A percentile compares a stretch with the other conserved stretches of the same genome.
Evolutionary conservation across 768 basidiomycete genomes (phyloP).

Genomic region (Coprinellus micaceus): DNA sequence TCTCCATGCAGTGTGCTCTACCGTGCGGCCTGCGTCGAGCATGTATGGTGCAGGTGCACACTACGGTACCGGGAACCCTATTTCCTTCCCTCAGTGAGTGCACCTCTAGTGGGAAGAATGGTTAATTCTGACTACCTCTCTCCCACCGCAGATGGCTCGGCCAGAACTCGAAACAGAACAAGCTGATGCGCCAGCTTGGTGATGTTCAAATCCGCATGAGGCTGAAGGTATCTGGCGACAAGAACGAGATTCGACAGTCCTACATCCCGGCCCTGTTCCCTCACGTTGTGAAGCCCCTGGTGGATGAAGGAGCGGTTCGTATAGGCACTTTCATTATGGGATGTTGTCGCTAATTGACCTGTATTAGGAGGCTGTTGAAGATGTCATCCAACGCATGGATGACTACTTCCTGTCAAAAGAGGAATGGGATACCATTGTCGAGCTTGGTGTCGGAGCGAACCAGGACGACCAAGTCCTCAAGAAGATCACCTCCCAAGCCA

Average conservation of each 20-base stretch:
- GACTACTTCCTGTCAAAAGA: conserved; percentile 90
- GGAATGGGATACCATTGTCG: conserved; percentile 95
- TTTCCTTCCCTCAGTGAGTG: conserved; percentile 82
- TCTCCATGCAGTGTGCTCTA: conserved; percentile 85
- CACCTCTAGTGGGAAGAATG: background rate
- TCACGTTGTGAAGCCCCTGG: conserved; percentile 74
- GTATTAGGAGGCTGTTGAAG: conserved; percentile 80
- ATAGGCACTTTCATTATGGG: background rate
- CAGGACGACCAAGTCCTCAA: conserved; percentile 75
- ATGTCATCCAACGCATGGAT: conserved; percentile 87
- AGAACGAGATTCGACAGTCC: conserved; percentile 82
- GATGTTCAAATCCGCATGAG: conserved; percentile 97
- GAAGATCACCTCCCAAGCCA: conserved; percentile 77
- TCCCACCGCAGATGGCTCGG: conserved; percentile 77
- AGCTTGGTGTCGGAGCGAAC: conserved; percentile 83
- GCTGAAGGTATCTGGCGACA: conserved; percentile 87
- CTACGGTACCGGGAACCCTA: conserved; percentile 61
- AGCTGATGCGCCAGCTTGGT: conserved; percentile 72
- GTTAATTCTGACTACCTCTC: background rate
- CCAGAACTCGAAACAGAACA: conserved; percentile 91
- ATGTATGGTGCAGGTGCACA: conserved; percentile 71
- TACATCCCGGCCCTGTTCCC: conserved; percentile 90
- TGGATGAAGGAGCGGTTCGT: conserved; percentile 71
- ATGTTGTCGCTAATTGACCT: conserved; percentile 1
- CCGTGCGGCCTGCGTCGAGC: conserved; percentile 81